A percentile compares a stretch with the other conserved stretches of the same genome.
Conservation (phyloP, 2,329 filamentous ascomycete genomes). For the Pestalotiopsis sp. region DNA sequence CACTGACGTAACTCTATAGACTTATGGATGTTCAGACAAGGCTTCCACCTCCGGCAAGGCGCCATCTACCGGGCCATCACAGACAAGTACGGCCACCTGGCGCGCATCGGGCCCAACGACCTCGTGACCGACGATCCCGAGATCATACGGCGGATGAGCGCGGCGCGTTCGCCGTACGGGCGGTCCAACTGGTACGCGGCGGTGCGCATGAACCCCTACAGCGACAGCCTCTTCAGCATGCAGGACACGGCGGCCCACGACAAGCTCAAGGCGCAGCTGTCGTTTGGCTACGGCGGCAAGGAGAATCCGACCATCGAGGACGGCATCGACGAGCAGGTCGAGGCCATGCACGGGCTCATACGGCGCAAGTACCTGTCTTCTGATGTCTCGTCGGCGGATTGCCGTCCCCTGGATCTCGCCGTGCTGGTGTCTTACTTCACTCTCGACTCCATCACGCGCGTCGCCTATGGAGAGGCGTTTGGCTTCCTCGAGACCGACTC, state of each 20-base stretch:
- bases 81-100: conserved; percentile 1
- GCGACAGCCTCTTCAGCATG: conserved; percentile 11
- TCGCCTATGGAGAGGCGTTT: conserved; percentile 48
- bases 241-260: conserved; percentile 12
- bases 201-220: conserved; percentile 7
- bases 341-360: conserved; percentile 18
- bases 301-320: conserved; percentile 13
- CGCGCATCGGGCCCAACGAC: conserved; percentile 11
- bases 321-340: conserved; percentile 19
- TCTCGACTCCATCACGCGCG: conserved; percentile 49
- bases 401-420: conserved; percentile 42
- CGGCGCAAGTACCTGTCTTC: conserved; percentile 19
- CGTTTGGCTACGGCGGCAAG: conserved; percentile 14
- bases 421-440: conserved; percentile 48
- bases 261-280: conserved; percentile 10
- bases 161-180: conserved; percentile 10
- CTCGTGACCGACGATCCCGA: conserved; percentile 14
- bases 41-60: background rate
- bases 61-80: background rate
- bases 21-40: background rate
- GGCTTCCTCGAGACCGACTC: conserved; percentile 43
- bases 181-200: conserved; percentile 14
- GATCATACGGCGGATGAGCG: conserved; percentile 10
- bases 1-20: background rate
- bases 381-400: background rate